Evolutionary conservation across 2,329 filamentous ascomycete species (phyloP).

Genomic region (Aspergillus quadricinctus): DNA sequence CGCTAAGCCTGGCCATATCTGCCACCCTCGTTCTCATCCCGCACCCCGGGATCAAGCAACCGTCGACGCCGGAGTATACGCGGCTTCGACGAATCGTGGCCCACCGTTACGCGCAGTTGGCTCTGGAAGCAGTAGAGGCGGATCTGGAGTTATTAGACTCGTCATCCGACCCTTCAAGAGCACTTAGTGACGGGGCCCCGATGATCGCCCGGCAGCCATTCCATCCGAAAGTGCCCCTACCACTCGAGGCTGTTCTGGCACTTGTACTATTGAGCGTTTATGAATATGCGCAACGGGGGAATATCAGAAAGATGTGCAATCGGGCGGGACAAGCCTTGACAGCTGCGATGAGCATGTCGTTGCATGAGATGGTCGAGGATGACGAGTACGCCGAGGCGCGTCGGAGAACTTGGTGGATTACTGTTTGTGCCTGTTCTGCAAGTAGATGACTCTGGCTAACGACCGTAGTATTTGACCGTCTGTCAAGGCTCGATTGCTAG

Average conservation of each 20-base stretch:
- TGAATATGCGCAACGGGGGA: slow-evolving; percentile 28
- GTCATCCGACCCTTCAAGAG: background rate
- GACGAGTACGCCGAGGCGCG: slow-evolving; percentile 20
- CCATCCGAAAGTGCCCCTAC: slow-evolving; percentile 17
- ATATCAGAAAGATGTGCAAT: slow-evolving; percentile 26
- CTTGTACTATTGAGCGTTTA: slow-evolving; percentile 25
- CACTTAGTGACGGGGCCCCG: background rate
- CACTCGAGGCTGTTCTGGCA: slow-evolving; percentile 24
- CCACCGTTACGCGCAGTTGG: slow-evolving; percentile 19
- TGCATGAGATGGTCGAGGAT: slow-evolving; percentile 19
- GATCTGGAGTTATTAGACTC: slow-evolving; percentile 22
- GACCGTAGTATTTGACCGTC: slow-evolving; percentile 44
- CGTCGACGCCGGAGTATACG: slow-evolving; percentile 16
- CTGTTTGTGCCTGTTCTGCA: slow-evolving; percentile 8
- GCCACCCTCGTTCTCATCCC: slow-evolving; percentile 26
- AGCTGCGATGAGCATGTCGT: slow-evolving; percentile 20
- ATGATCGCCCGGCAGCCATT: slow-evolving; percentile 8
- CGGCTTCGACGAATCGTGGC: slow-evolving; percentile 19
- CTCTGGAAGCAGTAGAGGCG: slow-evolving; percentile 21
- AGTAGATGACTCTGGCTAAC: slow-evolving; percentile 1
- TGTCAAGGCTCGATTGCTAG: slow-evolving; percentile 51
- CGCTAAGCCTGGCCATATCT: slow-evolving; percentile 24
- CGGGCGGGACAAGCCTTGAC: slow-evolving; percentile 25
- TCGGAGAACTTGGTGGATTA: slow-evolving; percentile 30
- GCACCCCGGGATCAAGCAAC: slow-evolving; percentile 15